A percentile compares a stretch with the other conserved stretches of the same genome.
phyloP scores from a whole-genome alignment of 2,329 filamentous ascomycete species.

The Delphinella strobiligena region DNA sequence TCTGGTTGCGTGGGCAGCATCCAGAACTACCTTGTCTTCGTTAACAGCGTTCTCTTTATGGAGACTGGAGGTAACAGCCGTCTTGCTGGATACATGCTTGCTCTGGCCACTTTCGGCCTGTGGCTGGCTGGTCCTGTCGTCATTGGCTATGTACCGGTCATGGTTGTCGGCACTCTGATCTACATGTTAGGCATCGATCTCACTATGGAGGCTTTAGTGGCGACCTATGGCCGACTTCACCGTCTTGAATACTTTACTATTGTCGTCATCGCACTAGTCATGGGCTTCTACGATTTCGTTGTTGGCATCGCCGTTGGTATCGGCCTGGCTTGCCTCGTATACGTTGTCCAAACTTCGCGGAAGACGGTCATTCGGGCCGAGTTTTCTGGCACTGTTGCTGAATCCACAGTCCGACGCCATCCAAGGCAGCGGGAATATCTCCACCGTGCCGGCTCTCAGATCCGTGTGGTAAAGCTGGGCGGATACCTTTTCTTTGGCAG shows the following conservation, averaged over 20 bases:
- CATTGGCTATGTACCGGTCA: constrained; percentile 89
- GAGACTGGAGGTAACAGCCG: constrained; percentile 80
- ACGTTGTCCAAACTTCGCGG: constrained; percentile 82
- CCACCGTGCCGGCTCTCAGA: constrained; percentile 73
- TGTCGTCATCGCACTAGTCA: constrained; percentile 78
- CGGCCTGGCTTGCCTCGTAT: constrained; percentile 76
- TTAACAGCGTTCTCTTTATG: constrained; percentile 95
- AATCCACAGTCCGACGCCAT: constrained; percentile 85
- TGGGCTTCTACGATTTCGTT: constrained; percentile 96
- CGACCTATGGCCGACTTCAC: constrained; percentile 80
- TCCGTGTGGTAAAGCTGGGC: constrained; percentile 79
- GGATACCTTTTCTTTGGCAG: constrained; percentile 98
- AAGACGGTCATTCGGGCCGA: constrained; percentile 79
- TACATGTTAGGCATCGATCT: constrained; percentile 92
- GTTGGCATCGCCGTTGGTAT: constrained; percentile 88
- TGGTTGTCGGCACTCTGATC: constrained; percentile 92
- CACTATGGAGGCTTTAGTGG: constrained; percentile 74
- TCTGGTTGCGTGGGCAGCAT: constrained; percentile 84
- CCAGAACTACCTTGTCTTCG: constrained; percentile 92
- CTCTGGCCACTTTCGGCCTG: constrained; percentile 64
- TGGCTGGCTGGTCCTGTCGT: constrained; percentile 77
- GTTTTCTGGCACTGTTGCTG: constrained; percentile 81
- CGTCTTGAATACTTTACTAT: constrained; percentile 81
- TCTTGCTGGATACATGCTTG: constrained; percentile 75
- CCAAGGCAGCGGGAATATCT: constrained; percentile 81